Percentiles rank a stretch among this genome's conserved stretches.
phyloP scores from a whole-genome alignment of 345 rosid genomes.

The Euphorbia tirucalli region DNA sequence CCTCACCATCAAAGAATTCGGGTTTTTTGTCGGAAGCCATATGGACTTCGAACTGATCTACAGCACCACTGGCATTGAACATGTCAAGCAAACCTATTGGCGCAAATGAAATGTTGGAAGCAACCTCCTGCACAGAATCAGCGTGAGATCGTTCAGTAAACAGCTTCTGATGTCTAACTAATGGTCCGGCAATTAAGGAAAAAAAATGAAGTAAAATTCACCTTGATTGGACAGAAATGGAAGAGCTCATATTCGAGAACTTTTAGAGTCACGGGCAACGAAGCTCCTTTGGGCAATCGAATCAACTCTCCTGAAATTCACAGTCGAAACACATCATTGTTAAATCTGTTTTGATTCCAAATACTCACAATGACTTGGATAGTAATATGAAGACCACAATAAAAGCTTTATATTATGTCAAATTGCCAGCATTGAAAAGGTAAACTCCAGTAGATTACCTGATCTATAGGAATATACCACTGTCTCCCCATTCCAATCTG shows the following conservation, averaged over 20 bases:
- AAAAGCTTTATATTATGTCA: not conserved
- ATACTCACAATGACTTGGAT: not conserved
- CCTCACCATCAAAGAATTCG: constrained; percentile 52
- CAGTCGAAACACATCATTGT: not conserved
- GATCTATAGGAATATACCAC: constrained; percentile 67
- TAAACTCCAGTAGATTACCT: constrained; percentile 40
- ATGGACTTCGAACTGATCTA: constrained; percentile 52
- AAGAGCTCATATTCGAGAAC: constrained; percentile 85
- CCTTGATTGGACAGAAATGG: constrained; percentile 84
- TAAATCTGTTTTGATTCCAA: not conserved
- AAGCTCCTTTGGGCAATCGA: constrained; percentile 68
- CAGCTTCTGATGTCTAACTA: not conserved
- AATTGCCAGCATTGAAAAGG: not conserved
- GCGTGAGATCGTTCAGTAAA: constrained; percentile 6
- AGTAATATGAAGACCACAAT: not conserved
- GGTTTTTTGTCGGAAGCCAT: constrained; percentile 33
- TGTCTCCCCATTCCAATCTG: constrained; percentile 74
- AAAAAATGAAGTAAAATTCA: constrained; percentile 13
- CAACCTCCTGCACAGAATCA: constrained; percentile 49
- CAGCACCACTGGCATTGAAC: constrained; percentile 84
- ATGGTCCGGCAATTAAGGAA: not conserved
- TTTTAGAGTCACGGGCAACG: constrained; percentile 74
- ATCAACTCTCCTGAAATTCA: constrained; percentile 61
- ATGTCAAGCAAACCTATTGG: constrained; percentile 83
- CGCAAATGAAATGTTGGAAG: constrained; percentile 63